Conservation (phyloP, 2,329 filamentous ascomycete genomes). For the Claviceps arundinis region DNA sequence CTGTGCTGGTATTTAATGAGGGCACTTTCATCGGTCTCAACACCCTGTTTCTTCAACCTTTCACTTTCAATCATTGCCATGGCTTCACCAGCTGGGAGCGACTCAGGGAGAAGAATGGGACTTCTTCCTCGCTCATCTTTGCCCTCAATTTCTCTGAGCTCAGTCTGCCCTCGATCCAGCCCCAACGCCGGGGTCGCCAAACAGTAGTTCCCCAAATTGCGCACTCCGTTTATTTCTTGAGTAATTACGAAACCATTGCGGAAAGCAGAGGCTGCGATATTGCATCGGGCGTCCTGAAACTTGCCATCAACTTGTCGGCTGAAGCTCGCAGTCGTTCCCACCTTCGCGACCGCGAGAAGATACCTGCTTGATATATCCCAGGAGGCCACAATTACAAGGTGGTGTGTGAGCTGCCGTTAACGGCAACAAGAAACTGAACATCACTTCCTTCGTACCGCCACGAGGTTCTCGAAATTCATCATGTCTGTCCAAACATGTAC, state of each 20-base stretch:
- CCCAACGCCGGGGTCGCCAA: constrained; percentile 38
- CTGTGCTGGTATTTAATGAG: not conserved
- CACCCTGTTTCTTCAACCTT: not conserved
- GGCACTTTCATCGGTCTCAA: not conserved
- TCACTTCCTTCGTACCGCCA: not conserved
- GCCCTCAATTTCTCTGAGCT: not conserved
- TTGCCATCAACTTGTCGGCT: not conserved
- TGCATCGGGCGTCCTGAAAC: not conserved
- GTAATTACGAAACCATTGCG: constrained; percentile 11
- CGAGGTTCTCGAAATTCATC: not conserved
- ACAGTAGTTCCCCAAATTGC: constrained; percentile 22
- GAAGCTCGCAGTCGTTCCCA: not conserved
- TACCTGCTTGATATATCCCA: not conserved
- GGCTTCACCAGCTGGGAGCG: not conserved
- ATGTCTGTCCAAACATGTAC: constrained; percentile 3
- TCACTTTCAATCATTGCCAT: constrained; percentile 1
- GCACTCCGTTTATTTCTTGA: constrained; percentile 14
- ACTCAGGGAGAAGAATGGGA: not conserved
- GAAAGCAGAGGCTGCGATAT: constrained; percentile 8
- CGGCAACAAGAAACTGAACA: not conserved
- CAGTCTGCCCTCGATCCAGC: constrained; percentile 11
- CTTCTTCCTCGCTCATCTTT: not conserved
- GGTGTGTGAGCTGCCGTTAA: not conserved
- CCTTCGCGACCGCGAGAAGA: not conserved
- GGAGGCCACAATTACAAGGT: not conserved